Evolutionary conservation across 176 grass and related monocot species (phyloP), one percentile per base, ranked within the genome.

Genomic region (Carex littledalei): DNA sequence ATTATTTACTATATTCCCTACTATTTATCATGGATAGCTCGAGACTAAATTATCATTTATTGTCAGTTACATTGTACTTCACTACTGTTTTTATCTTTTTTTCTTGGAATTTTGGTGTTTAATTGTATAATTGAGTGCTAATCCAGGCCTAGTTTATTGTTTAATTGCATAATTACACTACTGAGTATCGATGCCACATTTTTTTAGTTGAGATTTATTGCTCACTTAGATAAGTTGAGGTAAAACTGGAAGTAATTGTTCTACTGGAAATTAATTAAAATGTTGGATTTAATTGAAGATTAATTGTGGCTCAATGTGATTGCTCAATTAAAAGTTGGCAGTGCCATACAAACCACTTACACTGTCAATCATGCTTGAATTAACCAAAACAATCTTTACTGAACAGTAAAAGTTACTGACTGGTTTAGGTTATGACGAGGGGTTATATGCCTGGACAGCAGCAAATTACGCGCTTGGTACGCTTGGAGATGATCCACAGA

Each of bases 401-500:
- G 37, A 29, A 4, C 29, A 34, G 81, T 66, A 18, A 85, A 26
- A 86, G 47, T 78, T 67, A 21, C 43, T 85, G 66, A 22, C 72
- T 77, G 85, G 21, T 37, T 34, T 85, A 98, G 95, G 93, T 86
- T 94, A 78, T 35, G 89, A 93, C 70, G 95, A 98, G 92, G 95
- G 91, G 6, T 71, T 93, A 60, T 98, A 98, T 94, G 95, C 91
- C 70, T 98, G 95, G 95, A 34, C 94, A 90, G 91, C 89, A 49
- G 93, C 95, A 84, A 98, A 98, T 88, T 98, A 94, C 86, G 91
- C 91, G 74, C 86, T 98, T 88, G 91, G 88, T 84, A 91, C 86
- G 61, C 86, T 98, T 90, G 89, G 91, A 89, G 88, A 84, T 80
- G 91, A 98, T 84, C 91, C 92, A 71, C 82, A 89, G 63, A 91